Conservation (phyloP, 2,329 filamentous ascomycete genomes). For the Trichoderma arundinaceum region DNA sequence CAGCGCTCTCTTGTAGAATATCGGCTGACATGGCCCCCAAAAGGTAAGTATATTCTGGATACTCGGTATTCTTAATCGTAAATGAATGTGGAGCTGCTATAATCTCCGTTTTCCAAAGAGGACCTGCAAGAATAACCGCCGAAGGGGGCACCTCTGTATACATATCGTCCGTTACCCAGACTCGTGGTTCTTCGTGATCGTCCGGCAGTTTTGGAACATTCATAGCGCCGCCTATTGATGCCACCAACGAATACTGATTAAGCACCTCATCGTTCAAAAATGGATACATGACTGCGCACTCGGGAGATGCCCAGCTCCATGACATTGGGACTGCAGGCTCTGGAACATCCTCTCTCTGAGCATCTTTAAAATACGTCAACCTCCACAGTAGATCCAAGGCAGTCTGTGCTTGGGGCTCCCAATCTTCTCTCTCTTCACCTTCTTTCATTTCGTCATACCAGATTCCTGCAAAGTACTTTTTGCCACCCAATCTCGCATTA, state of each 20-base stretch:
- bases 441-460: slow-evolving; percentile 19
- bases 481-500: slow-evolving; percentile 12
- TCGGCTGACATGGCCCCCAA: slow-evolving; percentile 24
- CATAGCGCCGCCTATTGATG: not conserved
- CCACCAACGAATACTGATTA: slow-evolving; percentile 2
- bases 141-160: slow-evolving; percentile 26
- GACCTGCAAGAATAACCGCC: not conserved
- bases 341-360: not conserved
- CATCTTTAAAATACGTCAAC: slow-evolving; percentile 10
- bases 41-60: slow-evolving; percentile 20
- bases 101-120: slow-evolving; percentile 25
- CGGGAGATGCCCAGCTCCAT: slow-evolving; percentile 28
- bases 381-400: slow-evolving; percentile 23
- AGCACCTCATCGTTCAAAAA: slow-evolving; percentile 22
- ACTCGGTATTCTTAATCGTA: slow-evolving; percentile 17
- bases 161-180: slow-evolving; percentile 27
- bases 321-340: slow-evolving; percentile 21
- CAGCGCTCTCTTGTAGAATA: slow-evolving; percentile 7
- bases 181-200: slow-evolving; percentile 9
- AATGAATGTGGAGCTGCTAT: not conserved
- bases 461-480: slow-evolving; percentile 25
- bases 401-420: not conserved
- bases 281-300: slow-evolving; percentile 21
- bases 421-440: not conserved
- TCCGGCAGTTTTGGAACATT: slow-evolving; percentile 26